A percentile compares a stretch with the other conserved stretches of the same genome.
These are phyloP conservation scores for Dryadomyces quercivorus DNA, from an alignment of 2,329 filamentous ascomycete genomes.

Conservation along the genomic window DNA sequence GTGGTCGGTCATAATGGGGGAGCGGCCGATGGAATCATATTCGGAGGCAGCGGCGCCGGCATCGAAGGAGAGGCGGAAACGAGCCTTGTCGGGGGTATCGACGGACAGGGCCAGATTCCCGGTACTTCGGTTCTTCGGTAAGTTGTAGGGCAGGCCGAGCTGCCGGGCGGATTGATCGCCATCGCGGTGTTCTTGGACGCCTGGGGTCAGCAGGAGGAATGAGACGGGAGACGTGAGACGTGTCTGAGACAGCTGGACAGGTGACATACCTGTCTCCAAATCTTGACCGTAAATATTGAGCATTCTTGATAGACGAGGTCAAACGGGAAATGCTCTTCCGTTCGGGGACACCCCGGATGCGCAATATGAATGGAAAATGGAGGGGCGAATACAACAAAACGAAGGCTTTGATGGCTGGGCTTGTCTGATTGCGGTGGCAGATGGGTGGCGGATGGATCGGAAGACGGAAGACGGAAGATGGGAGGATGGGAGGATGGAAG, in stretches of 20 bases:
- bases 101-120: constrained; percentile 41
- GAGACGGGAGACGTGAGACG: background rate
- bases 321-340: background rate
- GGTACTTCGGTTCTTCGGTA: constrained; percentile 56
- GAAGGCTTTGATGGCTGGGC: background rate
- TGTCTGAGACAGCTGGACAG: too few relatives aligned
- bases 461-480: background rate
- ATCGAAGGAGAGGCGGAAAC: constrained; percentile 68
- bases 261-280: constrained; percentile 26
- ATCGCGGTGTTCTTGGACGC: constrained; percentile 26
- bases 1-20: constrained; percentile 71
- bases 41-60: constrained; percentile 48
- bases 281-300: constrained; percentile 29
- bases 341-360: background rate
- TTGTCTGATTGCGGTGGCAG: background rate
- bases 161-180: constrained; percentile 23
- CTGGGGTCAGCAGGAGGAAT: constrained; percentile 15
- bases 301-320: constrained; percentile 25
- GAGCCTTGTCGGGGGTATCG: constrained; percentile 43
- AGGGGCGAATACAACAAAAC: background rate
- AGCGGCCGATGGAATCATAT: constrained; percentile 63
- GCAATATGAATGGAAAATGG: background rate
- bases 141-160: constrained; percentile 33
- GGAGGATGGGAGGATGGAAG: too few relatives aligned
- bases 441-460: background rate